Evolutionary conservation across 2,329 filamentous ascomycete species (phyloP).

Genomic region (Aspergillus thermomutatus): DNA sequence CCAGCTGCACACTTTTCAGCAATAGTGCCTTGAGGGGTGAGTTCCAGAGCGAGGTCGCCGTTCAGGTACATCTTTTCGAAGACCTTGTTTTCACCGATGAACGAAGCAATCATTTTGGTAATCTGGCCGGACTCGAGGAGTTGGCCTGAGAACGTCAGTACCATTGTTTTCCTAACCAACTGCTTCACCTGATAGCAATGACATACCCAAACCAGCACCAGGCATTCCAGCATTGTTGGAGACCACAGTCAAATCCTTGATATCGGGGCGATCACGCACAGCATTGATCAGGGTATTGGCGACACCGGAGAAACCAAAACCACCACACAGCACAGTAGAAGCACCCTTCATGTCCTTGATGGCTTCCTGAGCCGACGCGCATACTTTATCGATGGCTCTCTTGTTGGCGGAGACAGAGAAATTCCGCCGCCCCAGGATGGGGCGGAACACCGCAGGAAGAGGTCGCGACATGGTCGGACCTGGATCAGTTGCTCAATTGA

Average conservation of each 20-base stretch:
- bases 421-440: constrained; percentile 44
- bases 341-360: constrained; percentile 70
- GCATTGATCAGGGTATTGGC: constrained; percentile 55
- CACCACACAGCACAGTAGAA: constrained; percentile 68
- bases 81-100: constrained; percentile 77
- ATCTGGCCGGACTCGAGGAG: constrained; percentile 70
- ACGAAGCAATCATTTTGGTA: constrained; percentile 70
- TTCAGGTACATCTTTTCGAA: constrained; percentile 85
- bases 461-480: constrained; percentile 28
- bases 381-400: constrained; percentile 70
- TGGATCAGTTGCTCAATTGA: constrained; percentile 5
- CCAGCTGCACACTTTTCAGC: constrained; percentile 82
- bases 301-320: constrained; percentile 71
- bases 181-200: not conserved
- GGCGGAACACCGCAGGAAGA: constrained; percentile 29
- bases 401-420: constrained; percentile 65
- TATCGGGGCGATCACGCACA: constrained; percentile 57
- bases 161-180: not conserved
- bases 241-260: constrained; percentile 67
- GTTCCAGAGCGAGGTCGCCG: constrained; percentile 79
- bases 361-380: constrained; percentile 66
- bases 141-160: constrained; percentile 48
- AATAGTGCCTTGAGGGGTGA: constrained; percentile 84
- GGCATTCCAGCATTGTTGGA: constrained; percentile 79
- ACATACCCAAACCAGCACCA: constrained; percentile 65